phyloP scores from a whole-genome alignment of 2,329 filamentous ascomycete genomes.

The Epichloe typhina region DNA sequence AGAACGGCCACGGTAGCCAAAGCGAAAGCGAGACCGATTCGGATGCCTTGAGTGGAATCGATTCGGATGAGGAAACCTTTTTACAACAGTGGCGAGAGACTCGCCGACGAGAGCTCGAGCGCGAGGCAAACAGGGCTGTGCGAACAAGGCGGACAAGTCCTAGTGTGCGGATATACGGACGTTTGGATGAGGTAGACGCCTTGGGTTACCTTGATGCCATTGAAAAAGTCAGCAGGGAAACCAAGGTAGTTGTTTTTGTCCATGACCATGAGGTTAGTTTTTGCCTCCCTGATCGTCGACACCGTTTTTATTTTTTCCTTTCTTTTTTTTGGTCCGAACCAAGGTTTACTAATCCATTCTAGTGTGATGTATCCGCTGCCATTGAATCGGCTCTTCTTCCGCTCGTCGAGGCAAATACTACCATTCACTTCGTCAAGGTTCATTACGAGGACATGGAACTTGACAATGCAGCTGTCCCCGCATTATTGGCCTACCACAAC shows the following conservation, averaged over 20 bases:
- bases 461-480: conserved; percentile 75
- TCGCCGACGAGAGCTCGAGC: conserved; percentile 64
- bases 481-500: conserved; percentile 76
- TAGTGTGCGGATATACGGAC: conserved; percentile 65
- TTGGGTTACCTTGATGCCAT: conserved; percentile 91
- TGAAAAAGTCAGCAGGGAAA: conserved; percentile 72
- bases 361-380: conserved; percentile 68
- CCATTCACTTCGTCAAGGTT: conserved; percentile 78
- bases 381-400: conserved; percentile 68
- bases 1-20: conserved; percentile 11
- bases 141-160: conserved; percentile 60
- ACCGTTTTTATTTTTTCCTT: conserved; percentile 7
- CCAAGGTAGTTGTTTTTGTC: conserved; percentile 84
- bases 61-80: conserved; percentile 66
- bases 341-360: not conserved
- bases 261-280: conserved; percentile 68
- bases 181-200: conserved; percentile 73
- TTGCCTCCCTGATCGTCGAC: not conserved
- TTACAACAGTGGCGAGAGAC: conserved; percentile 75
- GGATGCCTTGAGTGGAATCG: conserved; percentile 29
- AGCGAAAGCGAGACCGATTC: conserved; percentile 34
- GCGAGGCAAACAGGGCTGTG: conserved; percentile 38
- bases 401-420: conserved; percentile 57
- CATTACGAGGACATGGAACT: conserved; percentile 90
- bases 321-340: conserved; percentile 5